These are phyloP conservation scores for Geranomyces michiganensis DNA, from an alignment of 192 early-diverging fungal genomes.

Conservation along the genomic window DNA sequence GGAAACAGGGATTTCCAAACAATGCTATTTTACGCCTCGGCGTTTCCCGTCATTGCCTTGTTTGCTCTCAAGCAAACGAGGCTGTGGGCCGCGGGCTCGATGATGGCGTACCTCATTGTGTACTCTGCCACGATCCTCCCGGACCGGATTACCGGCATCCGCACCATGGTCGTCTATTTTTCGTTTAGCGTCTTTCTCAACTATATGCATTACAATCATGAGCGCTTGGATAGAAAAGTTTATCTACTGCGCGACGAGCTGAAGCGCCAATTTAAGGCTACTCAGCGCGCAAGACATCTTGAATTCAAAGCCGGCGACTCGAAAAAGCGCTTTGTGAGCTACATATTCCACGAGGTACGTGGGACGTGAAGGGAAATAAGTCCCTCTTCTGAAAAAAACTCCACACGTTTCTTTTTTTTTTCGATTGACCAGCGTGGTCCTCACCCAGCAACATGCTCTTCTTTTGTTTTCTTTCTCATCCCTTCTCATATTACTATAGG, in stretches of 20 bases:
- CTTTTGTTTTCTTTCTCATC: too few species aligned
- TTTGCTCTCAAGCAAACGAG: slow-evolving; percentile 26
- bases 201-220: slow-evolving; percentile 24
- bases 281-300: slow-evolving; percentile 34
- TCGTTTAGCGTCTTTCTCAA: slow-evolving; percentile 25
- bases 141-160: neutral
- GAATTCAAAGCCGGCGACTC: slow-evolving; percentile 36
- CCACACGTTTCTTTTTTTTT: too few species aligned
- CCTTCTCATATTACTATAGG: too few species aligned
- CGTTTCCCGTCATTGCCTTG: slow-evolving; percentile 9
- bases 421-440: too few species aligned
- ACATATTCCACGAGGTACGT: slow-evolving; percentile 37
- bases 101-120: neutral
- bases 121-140: slow-evolving; percentile 15
- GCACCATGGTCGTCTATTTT: slow-evolving; percentile 15
- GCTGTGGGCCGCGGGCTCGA: neutral
- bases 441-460: too few species aligned
- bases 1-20: slow-evolving; percentile 25
- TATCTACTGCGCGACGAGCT: slow-evolving; percentile 35
- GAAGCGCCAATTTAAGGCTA: slow-evolving; percentile 31
- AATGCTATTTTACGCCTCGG: slow-evolving; percentile 29
- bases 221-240: slow-evolving; percentile 27
- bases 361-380: too few species aligned
- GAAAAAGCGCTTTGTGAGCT: slow-evolving; percentile 34
- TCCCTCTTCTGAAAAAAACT: too few species aligned